phyloP scores from a whole-genome alignment of 371 early-diverging fungal genomes.

The Mortierella sp. region DNA sequence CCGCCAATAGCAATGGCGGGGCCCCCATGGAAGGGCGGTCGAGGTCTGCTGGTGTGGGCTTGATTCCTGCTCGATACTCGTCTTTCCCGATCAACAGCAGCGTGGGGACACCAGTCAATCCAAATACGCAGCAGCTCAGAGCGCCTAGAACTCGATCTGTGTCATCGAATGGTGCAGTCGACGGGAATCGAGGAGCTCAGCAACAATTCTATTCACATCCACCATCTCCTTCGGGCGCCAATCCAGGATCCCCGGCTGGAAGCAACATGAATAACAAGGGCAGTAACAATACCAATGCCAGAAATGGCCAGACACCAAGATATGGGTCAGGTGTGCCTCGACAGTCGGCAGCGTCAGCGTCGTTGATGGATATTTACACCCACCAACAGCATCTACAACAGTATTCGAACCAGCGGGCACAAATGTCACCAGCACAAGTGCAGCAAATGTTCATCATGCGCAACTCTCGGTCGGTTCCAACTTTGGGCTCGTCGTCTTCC shows the following conservation, averaged over 20 bases:
- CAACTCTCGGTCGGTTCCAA: no score
- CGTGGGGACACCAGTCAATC: background rate
- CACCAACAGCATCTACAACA: constrained; percentile 26
- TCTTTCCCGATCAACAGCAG: no score
- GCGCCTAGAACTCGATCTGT: constrained; percentile 12
- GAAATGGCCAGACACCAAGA: no score
- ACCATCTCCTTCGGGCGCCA: no score
- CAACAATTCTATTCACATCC: no score
- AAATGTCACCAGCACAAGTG: constrained; percentile 17
- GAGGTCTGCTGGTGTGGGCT: background rate
- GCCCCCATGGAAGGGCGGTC: background rate
- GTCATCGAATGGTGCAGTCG: constrained; percentile 9
- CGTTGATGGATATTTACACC: constrained; percentile 23
- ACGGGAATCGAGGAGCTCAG: background rate
- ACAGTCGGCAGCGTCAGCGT: constrained; percentile 1
- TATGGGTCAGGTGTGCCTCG: background rate
- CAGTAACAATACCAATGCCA: no score
- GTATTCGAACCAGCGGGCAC: constrained; percentile 27
- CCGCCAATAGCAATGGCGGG: background rate
- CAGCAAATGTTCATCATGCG: constrained; percentile 18
- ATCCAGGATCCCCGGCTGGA: no score
- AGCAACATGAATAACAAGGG: no score
- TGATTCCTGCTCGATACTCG: background rate
- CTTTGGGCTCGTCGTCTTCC: no score
- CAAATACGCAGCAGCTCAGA: background rate